These are phyloP conservation scores for Pseudoperonospora humuli DNA, from an alignment of 352 stramenopile species.

Conservation along the genomic window DNA sequence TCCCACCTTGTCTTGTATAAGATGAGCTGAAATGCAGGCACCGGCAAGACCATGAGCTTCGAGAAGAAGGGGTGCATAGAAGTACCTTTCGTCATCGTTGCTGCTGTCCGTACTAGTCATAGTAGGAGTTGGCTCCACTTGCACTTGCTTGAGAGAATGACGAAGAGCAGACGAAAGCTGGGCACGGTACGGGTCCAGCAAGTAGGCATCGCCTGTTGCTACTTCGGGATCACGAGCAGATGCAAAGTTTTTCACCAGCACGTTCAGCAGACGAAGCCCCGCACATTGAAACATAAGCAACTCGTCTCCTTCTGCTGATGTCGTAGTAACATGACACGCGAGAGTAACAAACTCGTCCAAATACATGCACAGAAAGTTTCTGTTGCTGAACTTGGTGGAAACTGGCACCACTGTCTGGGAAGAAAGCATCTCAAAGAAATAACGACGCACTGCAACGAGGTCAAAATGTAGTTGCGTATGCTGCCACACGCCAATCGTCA, in stretches of 20 bases:
- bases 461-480: constrained; percentile 59
- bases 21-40: constrained; percentile 35
- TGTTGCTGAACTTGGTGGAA: constrained; percentile 6
- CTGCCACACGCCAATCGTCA: constrained; percentile 9
- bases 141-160: constrained; percentile 61
- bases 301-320: constrained; percentile 61
- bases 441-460: constrained; percentile 36
- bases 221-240: constrained; percentile 64
- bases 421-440: constrained; percentile 38
- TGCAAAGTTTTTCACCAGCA: constrained; percentile 56
- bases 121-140: constrained; percentile 12
- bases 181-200: constrained; percentile 78
- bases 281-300: constrained; percentile 71
- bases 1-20: constrained; percentile 69
- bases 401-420: constrained; percentile 5
- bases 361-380: constrained; percentile 83
- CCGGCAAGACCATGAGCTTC: constrained; percentile 62
- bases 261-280: constrained; percentile 57
- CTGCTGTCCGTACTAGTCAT: constrained; percentile 11
- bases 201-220: constrained; percentile 31
- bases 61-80: constrained; percentile 62
- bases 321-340: constrained; percentile 65
- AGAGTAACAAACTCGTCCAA: constrained; percentile 84
- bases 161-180: constrained; percentile 75
- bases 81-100: constrained; percentile 15